Conservation (phyloP, 2,329 filamentous ascomycete species). For the Fusarium keratoplasticum region DNA sequence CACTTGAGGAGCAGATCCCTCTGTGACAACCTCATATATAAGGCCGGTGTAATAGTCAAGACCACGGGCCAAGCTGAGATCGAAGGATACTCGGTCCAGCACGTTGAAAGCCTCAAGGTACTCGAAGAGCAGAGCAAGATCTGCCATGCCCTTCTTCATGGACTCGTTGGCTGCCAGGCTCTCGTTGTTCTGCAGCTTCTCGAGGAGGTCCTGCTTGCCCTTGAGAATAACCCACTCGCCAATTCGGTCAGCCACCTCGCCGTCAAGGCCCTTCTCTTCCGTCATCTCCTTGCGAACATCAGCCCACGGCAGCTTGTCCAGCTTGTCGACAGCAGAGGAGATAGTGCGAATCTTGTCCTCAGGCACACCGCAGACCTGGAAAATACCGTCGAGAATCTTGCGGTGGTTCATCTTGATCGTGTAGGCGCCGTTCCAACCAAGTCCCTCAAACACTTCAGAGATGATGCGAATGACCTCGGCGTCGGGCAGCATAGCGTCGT, state of each 20-base stretch:
- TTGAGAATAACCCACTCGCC: slow-evolving; percentile 85
- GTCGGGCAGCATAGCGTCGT: slow-evolving; percentile 92
- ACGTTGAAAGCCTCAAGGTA: slow-evolving; percentile 85
- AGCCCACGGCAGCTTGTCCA: slow-evolving; percentile 91
- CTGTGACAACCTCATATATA: slow-evolving; percentile 90
- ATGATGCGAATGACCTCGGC: slow-evolving; percentile 89
- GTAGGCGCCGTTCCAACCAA: slow-evolving; percentile 79
- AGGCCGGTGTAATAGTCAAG: slow-evolving; percentile 94
- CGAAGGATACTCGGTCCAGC: slow-evolving; percentile 82
- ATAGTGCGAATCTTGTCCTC: slow-evolving; percentile 88
- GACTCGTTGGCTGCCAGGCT: slow-evolving; percentile 76
- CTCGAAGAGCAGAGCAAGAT: slow-evolving; percentile 83
- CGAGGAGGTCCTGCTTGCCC: slow-evolving; percentile 79
- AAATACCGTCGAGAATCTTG: slow-evolving; percentile 92
- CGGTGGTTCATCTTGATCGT: slow-evolving; percentile 96
- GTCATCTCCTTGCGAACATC: slow-evolving; percentile 95
- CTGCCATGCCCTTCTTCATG: slow-evolving; percentile 82
- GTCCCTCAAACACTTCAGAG: slow-evolving; percentile 84
- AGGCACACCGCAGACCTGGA: slow-evolving; percentile 90
- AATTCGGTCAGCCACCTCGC: slow-evolving; percentile 85
- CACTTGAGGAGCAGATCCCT: slow-evolving; percentile 73
- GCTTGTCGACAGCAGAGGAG: slow-evolving; percentile 93
- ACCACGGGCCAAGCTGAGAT: slow-evolving; percentile 88
- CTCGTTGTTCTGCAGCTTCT: slow-evolving; percentile 75
- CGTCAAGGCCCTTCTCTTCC: slow-evolving; percentile 85